Percentiles rank a stretch among this genome's conserved stretches.
These are phyloP conservation scores for Purpureocillium takamizusanense DNA, from an alignment of 2,329 filamentous ascomycete genomes.

Conservation along the genomic window DNA sequence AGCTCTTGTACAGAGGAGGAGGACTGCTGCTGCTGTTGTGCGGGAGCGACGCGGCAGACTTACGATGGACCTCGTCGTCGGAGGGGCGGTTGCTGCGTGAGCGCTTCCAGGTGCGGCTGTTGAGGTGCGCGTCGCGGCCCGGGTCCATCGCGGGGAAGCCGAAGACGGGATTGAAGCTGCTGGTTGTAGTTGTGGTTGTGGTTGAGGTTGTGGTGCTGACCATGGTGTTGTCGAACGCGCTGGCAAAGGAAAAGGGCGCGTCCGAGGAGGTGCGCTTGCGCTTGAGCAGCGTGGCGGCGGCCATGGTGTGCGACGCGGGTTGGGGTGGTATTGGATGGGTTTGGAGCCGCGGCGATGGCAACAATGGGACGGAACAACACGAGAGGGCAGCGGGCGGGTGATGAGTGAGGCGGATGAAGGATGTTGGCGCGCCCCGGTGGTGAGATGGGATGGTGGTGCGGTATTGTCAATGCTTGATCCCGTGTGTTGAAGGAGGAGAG, in stretches of 20 bases:
- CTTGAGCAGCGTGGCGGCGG: constrained; percentile 44
- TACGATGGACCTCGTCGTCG: constrained; percentile 45
- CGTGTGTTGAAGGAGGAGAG: too few relatives aligned
- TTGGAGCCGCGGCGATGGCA: too few relatives aligned
- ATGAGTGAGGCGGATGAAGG: too few relatives aligned
- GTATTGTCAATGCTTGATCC: too few relatives aligned
- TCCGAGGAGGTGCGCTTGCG: constrained; percentile 56
- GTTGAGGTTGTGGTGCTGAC: constrained; percentile 12
- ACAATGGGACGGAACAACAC: too few relatives aligned
- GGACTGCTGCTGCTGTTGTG: too few relatives aligned
- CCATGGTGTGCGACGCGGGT: too few relatives aligned
- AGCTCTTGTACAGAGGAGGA: too few relatives aligned
- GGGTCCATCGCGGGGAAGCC: constrained; percentile 14
- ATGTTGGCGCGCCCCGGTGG: too few relatives aligned
- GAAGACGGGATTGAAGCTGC: constrained; percentile 11
- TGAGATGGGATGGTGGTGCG: too few relatives aligned
- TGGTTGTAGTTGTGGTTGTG: constrained; percentile 20
- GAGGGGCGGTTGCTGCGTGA: constrained; percentile 50
- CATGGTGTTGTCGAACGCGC: constrained; percentile 32
- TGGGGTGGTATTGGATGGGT: too few relatives aligned
- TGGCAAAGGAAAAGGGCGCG: constrained; percentile 35
- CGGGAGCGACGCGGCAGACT: constrained; percentile 18
- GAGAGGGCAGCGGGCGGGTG: too few relatives aligned
- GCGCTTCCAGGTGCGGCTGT: constrained; percentile 52
- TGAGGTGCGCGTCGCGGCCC: constrained; percentile 24